Conservation (phyloP, 345 rosid genomes). For the Populus pruinosa region DNA sequence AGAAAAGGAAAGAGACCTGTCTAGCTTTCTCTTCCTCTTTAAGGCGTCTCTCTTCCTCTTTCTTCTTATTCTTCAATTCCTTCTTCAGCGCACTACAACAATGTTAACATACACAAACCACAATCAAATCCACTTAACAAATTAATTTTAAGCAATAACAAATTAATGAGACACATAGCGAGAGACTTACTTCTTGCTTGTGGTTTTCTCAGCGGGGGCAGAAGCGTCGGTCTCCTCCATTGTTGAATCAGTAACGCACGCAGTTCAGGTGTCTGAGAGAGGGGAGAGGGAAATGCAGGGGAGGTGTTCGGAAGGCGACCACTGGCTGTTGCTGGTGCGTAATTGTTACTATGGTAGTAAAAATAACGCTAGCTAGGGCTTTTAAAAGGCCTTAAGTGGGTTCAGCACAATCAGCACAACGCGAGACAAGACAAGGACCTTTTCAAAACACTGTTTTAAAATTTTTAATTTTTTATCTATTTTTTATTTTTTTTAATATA, state of each 20-base stretch:
- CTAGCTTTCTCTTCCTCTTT: slow-evolving; percentile 67
- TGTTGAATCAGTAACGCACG: neutral
- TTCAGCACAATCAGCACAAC: no score
- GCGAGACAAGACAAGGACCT: no score
- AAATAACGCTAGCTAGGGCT: neutral
- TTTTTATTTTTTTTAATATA: no score
- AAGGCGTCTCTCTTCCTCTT: slow-evolving; percentile 71
- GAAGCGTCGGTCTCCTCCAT: neutral
- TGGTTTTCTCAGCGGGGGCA: slow-evolving; percentile 32
- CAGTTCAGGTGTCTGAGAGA: neutral
- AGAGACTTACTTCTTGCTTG: slow-evolving; percentile 68
- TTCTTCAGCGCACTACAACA: slow-evolving; percentile 72
- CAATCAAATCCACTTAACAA: neutral
- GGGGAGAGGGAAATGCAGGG: neutral
- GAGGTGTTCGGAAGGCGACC: neutral
- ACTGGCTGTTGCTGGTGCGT: neutral
- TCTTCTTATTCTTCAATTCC: slow-evolving; percentile 67
- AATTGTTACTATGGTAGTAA: neutral
- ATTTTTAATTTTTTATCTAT: no score
- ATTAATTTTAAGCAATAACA: neutral
- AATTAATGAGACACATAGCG: neutral
- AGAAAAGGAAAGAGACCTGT: slow-evolving; percentile 14
- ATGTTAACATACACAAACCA: neutral
- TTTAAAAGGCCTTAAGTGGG: no score
- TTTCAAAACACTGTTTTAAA: no score